phyloP scores from a whole-genome alignment of 2,329 filamentous ascomycete genomes.

The Cordyceps javanica region DNA sequence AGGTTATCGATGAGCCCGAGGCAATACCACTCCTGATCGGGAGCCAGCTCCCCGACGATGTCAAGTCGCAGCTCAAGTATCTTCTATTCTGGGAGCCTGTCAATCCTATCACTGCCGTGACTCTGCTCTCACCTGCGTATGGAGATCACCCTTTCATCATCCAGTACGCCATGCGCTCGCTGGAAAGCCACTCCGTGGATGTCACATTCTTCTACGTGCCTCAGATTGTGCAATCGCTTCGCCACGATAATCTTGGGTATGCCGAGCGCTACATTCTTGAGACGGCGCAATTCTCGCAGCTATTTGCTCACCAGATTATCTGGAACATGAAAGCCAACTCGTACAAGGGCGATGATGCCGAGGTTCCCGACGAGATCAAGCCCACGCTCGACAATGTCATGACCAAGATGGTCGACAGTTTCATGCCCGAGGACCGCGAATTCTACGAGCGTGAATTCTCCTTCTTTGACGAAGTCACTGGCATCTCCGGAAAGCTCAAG shows the following conservation, averaged over 20 bases:
- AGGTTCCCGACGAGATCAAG: conserved; percentile 85
- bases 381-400: conserved; percentile 89
- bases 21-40: conserved; percentile 79
- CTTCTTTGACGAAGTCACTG: conserved; percentile 98
- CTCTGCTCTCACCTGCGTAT: conserved; percentile 87
- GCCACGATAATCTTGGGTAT: conserved; percentile 89
- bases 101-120: conserved; percentile 88
- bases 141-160: conserved; percentile 87
- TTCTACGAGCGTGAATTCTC: conserved; percentile 94
- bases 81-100: conserved; percentile 88
- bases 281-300: conserved; percentile 93
- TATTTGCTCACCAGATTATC: conserved; percentile 98
- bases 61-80: conserved; percentile 80
- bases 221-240: conserved; percentile 91
- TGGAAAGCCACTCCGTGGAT: conserved; percentile 93
- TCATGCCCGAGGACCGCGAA: conserved; percentile 67
- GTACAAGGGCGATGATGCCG: conserved; percentile 92
- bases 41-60: conserved; percentile 66
- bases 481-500: conserved; percentile 90
- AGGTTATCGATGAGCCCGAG: conserved; percentile 73
- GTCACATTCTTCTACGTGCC: conserved; percentile 99
- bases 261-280: conserved; percentile 95
- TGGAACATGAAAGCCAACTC: conserved; percentile 99
- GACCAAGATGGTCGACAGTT: conserved; percentile 74
- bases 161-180: conserved; percentile 91